Evolutionary conservation across 148 eudicot species (phyloP).

Genomic region (Selenicereus undatus): DNA sequence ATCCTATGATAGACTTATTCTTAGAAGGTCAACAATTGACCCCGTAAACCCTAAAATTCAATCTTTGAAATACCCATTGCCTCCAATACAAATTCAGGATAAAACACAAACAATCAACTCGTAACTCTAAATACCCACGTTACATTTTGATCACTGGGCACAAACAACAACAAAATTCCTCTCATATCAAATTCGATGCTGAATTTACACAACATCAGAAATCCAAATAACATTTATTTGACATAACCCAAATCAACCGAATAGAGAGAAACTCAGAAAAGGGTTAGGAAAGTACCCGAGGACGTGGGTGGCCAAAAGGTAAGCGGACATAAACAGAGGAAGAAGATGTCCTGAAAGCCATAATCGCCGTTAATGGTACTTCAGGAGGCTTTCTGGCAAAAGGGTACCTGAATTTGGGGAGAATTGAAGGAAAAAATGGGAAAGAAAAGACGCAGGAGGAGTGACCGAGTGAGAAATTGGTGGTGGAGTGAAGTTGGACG

Average conservation of each 20-base stretch:
- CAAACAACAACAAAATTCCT: not conserved
- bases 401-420: not conserved
- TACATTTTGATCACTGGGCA: not conserved
- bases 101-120: not conserved
- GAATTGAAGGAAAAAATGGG: not conserved
- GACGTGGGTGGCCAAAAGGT: slow-evolving; percentile 42
- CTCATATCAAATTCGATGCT: too few relatives aligned
- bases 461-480: slow-evolving; percentile 15
- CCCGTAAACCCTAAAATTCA: not conserved
- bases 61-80: not conserved
- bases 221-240: not conserved
- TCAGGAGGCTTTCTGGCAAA: not conserved
- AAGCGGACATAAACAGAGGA: slow-evolving; percentile 43
- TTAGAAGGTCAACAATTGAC: not conserved
- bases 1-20: not conserved
- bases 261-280: not conserved
- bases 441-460: not conserved
- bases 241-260: not conserved
- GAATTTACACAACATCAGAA: not conserved
- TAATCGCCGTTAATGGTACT: slow-evolving; percentile 20
- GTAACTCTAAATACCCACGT: not conserved
- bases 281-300: slow-evolving; percentile 39
- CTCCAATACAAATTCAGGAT: not conserved
- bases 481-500: slow-evolving; percentile 5
- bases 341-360: slow-evolving; percentile 26